These are phyloP conservation scores for Rosa hybrid DNA, from an alignment of 331 rosid genomes.

Conservation along the genomic window DNA sequence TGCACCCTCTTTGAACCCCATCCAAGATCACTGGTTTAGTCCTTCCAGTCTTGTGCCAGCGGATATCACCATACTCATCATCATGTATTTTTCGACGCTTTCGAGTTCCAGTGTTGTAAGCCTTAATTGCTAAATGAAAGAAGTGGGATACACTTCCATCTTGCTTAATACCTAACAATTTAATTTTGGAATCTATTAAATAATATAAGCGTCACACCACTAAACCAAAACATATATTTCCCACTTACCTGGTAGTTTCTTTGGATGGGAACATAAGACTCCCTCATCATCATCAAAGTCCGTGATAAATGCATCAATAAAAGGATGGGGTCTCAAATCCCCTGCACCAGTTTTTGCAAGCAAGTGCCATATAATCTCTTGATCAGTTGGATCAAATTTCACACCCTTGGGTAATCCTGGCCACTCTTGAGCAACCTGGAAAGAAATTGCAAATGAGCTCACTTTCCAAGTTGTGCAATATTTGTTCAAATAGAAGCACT, in stretches of 20 bases:
- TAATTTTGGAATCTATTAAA: constrained; percentile 9
- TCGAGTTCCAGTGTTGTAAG: constrained; percentile 81
- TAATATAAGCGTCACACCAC: constrained; percentile 4
- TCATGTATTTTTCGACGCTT: constrained; percentile 79
- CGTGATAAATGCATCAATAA: constrained; percentile 74
- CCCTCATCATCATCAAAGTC: constrained; percentile 68
- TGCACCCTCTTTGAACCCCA: constrained; percentile 76
- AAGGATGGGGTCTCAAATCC: constrained; percentile 64
- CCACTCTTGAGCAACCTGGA: constrained; percentile 83
- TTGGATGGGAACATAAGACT: constrained; percentile 87
- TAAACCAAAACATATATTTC: constrained; percentile 11
- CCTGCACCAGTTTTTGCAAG: constrained; percentile 68
- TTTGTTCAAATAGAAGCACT: neutral
- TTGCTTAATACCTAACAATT: constrained; percentile 70
- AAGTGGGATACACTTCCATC: constrained; percentile 88
- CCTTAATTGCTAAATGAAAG: constrained; percentile 91
- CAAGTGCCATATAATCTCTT: constrained; percentile 81
- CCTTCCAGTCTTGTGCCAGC: constrained; percentile 97
- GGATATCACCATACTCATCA: constrained; percentile 76
- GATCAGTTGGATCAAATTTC: constrained; percentile 96
- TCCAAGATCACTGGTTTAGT: constrained; percentile 75
- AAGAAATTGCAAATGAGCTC: constrained; percentile 17
- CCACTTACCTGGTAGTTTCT: constrained; percentile 70
- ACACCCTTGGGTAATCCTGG: constrained; percentile 97
- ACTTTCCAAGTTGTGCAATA: constrained; percentile 1